These are phyloP conservation scores for Apiospora pterosperma DNA, from an alignment of 2,329 filamentous ascomycete genomes.

Conservation along the genomic window DNA sequence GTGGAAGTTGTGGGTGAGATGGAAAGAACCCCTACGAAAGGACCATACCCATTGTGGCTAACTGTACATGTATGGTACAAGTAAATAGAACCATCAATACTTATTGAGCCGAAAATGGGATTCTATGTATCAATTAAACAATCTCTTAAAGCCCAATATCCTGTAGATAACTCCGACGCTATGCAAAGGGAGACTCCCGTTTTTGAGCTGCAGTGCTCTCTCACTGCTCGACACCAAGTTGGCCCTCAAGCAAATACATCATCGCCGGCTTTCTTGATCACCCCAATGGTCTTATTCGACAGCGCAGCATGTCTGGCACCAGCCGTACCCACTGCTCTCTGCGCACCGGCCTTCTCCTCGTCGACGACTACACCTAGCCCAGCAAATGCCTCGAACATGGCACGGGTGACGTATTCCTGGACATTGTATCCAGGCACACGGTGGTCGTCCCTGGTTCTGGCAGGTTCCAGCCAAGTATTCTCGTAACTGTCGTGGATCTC, in stretches of 20 bases:
- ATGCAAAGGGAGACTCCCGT: neutral
- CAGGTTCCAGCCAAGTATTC: slow-evolving; percentile 68
- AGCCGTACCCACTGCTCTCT: slow-evolving; percentile 28
- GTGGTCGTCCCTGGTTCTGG: slow-evolving; percentile 62
- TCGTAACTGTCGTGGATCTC: slow-evolving; percentile 67
- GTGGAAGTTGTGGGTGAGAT: neutral
- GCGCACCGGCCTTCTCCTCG: slow-evolving; percentile 60
- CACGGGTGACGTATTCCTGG: slow-evolving; percentile 75
- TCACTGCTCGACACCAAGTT: neutral
- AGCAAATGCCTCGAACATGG: slow-evolving; percentile 84
- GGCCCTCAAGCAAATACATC: slow-evolving; percentile 33
- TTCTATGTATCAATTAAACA: neutral
- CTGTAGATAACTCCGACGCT: neutral
- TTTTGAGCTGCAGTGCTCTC: neutral
- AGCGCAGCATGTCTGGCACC: slow-evolving; percentile 33
- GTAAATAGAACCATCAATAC: no score
- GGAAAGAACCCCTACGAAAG: no score
- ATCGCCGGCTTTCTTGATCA: slow-evolving; percentile 45
- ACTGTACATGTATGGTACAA: no score
- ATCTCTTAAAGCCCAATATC: neutral
- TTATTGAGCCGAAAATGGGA: no score
- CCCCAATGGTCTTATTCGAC: slow-evolving; percentile 23
- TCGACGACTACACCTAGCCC: slow-evolving; percentile 84
- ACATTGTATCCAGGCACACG: slow-evolving; percentile 80
- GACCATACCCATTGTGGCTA: no score